These are phyloP conservation scores for Ilex aquifolium DNA, from an alignment of 257 asterid species.

Conservation along the genomic window DNA sequence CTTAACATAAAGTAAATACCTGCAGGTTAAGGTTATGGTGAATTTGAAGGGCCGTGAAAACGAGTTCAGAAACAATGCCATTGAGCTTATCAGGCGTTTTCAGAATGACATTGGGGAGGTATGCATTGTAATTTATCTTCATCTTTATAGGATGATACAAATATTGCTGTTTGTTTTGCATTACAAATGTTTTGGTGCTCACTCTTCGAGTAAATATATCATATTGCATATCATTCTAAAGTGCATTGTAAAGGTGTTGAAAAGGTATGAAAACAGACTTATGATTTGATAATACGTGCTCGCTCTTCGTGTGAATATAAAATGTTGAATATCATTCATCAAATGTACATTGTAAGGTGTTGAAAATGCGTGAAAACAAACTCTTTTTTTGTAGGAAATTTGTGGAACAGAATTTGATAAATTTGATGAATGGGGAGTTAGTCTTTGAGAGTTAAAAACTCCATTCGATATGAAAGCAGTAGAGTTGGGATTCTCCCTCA, in stretches of 20 bases:
- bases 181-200: neutral
- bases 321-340: no score
- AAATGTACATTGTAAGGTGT: neutral
- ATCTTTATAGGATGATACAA: neutral
- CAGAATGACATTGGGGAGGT: slow-evolving; percentile 92
- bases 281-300: no score
- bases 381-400: neutral
- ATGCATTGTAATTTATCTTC: slow-evolving; percentile 5
- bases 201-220: neutral
- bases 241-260: no score
- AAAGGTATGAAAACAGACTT: no score
- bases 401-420: neutral
- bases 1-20: neutral
- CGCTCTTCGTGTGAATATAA: no score
- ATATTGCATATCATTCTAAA: no score
- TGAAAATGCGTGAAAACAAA: neutral
- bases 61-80: slow-evolving; percentile 79
- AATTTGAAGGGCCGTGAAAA: slow-evolving; percentile 93
- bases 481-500: no score
- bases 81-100: slow-evolving; percentile 79
- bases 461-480: no score
- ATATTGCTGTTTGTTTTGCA: slow-evolving; percentile 2
- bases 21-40: slow-evolving; percentile 89
- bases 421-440: neutral
- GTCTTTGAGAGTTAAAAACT: neutral